These are phyloP conservation scores for Alternaria atra DNA, from an alignment of 2,329 filamentous ascomycete genomes.

Conservation along the genomic window DNA sequence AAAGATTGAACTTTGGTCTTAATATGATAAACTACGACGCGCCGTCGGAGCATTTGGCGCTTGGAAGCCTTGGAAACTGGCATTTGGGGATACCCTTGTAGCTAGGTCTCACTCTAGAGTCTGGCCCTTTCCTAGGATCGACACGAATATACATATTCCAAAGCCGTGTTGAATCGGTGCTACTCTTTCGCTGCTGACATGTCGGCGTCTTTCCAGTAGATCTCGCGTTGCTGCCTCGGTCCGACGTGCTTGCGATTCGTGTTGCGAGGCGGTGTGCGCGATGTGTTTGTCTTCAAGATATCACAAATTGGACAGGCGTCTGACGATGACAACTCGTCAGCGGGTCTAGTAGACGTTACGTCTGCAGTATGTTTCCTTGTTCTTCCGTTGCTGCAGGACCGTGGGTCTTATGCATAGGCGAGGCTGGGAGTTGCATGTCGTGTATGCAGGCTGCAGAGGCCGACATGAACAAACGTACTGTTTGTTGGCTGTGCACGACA, in stretches of 20 bases:
- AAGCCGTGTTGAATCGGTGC: background rate
- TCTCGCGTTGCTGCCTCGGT: background rate
- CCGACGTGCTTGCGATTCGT: background rate
- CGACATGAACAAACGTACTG: constrained; percentile 10
- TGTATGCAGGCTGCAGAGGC: constrained; percentile 20
- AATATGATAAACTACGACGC: background rate
- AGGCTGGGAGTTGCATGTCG: constrained; percentile 12
- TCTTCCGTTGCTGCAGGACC: constrained; percentile 3
- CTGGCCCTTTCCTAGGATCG: background rate
- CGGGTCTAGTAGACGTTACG: background rate
- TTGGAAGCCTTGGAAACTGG: background rate
- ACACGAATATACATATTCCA: background rate
- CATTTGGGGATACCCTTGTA: background rate
- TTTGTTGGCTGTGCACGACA: background rate
- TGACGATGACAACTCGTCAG: background rate
- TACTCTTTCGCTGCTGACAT: background rate
- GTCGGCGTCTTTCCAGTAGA: background rate
- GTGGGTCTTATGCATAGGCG: constrained; percentile 10
- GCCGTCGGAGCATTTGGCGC: background rate
- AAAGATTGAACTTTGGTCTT: background rate
- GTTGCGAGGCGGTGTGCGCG: constrained; percentile 6
- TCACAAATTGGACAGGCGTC: background rate
- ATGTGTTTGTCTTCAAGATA: background rate
- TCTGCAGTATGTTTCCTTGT: constrained; percentile 2
- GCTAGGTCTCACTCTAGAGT: background rate